Evolutionary conservation across 331 rosid genomes (phyloP), one percentile per base, ranked within the genome.

Genomic region (Acacia concinna): DNA sequence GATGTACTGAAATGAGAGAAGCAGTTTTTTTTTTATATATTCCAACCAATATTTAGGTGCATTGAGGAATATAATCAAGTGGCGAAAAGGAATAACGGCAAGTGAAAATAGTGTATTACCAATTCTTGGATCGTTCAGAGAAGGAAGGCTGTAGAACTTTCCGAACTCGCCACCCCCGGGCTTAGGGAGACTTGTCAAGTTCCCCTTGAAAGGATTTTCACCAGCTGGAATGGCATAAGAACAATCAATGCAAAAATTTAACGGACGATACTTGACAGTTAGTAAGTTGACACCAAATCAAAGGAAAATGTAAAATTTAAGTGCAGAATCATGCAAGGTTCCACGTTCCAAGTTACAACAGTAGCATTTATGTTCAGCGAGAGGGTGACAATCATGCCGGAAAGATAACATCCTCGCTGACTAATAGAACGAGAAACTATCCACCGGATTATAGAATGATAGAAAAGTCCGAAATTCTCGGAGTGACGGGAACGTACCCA

Each of bases 141-240:
- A 91, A 32, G 99, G 91, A 77, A 96, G 97, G 80, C 98, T 96
- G 78, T 93, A 96, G 81, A 84, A 96, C 79, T 93, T 96, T 52
- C 99, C 99, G 72, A 85, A 96, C 85, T 93, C 97, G 32, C 99
- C 99, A 3, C 99, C 98, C 35, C 99, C 98, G 15, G 94, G 97
- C 88, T 91, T 96, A 8, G 99, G 97, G 41, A 96, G 98, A 86
- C 86, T 87, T 6, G 97, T 91, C 84, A 96, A 81, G 80, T 88
- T 92, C 68, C 54, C 93, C 89, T 96, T 89, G 93, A 93, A 96
- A 72, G 99, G 98, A 81, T 88, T 88, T 68, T 96, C 98, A 51
- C 88, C 60, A 79, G 98, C 99, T 96, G 88, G 63, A 84, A 86
- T 40, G 40, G 51, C 74, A 67, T 20, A 62, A 1, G 56, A 85